Base-by-base conservation (phyloP, 1,284 basidiomycete species). In the Ceratobasidium sp. region DNA sequence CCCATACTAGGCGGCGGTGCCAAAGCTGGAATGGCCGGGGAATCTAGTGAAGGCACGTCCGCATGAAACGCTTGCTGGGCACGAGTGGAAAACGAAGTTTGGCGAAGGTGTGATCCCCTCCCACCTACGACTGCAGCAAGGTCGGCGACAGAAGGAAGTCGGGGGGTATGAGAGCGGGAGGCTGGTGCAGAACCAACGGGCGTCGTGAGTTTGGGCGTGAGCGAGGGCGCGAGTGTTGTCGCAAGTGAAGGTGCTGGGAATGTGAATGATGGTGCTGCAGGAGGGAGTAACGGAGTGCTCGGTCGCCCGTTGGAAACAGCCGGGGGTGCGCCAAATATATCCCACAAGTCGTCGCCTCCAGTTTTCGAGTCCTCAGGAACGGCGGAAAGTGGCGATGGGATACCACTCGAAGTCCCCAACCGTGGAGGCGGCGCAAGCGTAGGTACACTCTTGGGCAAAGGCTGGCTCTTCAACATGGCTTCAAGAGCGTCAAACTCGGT, bases 401-500 rank as follows among this genome's bases (percentile, higher is more conserved):
- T 26, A 55, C 64, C 54, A 44, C 54, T 70, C 23, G 64, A 67
- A 28, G 64, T 44, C 16, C 50, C 52, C n/a, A 38, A 35, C 26
- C 66, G 32, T 1, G 66, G 66, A 7, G 66, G 66, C 26, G 66
- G 66, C 7, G 66, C 66, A 26, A 70, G 66, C 14, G 47, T 21
- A 2, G 66, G 66, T 18, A 70, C 54, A 32, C 57, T 44, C 32
- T 70, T 70, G 23, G 66, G 66, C 21, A 70, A 43, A 26, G 66
- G 66, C 32, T 70, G 57, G n/a, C 41, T 47, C 38, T 52, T 70
- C 9, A 70, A 43, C 66, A 70, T 70, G 3, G 66, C 54, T 58
- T 70, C 66, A 13, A 70, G 43, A 18, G 66, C 66, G 44, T 70
- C 66, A 44, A 70, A 57, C 28, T 70, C 66, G 16, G 66, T 70